Base-by-base conservation (phyloP, 2,329 filamentous ascomycete species). In the Penicillium freii region DNA sequence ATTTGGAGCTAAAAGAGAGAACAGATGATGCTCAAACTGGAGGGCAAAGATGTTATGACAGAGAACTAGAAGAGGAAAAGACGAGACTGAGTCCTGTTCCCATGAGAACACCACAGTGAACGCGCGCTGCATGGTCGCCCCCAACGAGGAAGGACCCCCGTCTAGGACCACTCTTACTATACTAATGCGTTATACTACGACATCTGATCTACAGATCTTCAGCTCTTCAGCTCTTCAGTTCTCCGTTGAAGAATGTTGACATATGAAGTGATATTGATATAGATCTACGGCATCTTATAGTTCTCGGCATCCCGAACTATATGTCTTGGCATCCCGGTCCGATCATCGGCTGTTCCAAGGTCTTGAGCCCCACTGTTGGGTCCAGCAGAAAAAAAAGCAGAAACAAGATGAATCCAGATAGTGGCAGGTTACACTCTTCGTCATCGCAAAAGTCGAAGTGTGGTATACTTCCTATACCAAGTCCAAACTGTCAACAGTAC, bases 261-360 rank as follows among this genome's bases (percentile, higher is more conserved):
- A 5, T 17, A 25, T 21, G 29, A 23, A 8, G 5, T 8, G 34
- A 51, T 36, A 38, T 29, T 40, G 23, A 46, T 40, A 45, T 51
- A 34, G 49, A 51, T 46, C 40, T 36, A 33, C 31, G 40, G 17
- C 9, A 6, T 49, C 19, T 34, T 40, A 48, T 40, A 46, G 13
- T 31, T 46, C 42, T 57, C 54, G 54, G 54, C 54, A 57, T 57
- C n/a, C 54, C 54, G 54, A 42, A 27, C 17, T 29, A 34, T 36
- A 44, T 21, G 2, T 23, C 50, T 55, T 63, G 64, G 63, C 60
- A 64, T 59, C 19, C 57, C 62, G 60, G 63, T 54, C 62, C 64
- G 62, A 62, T 59, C 56, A 39, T 65, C 64, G 64, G 64, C 58
- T 38, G 39, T 59, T 62, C 33, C 45, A 47, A 25, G 21, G 15